Evolutionary conservation across 805 yeast genomes (phyloP).

Genomic region (Candida caryicola): DNA sequence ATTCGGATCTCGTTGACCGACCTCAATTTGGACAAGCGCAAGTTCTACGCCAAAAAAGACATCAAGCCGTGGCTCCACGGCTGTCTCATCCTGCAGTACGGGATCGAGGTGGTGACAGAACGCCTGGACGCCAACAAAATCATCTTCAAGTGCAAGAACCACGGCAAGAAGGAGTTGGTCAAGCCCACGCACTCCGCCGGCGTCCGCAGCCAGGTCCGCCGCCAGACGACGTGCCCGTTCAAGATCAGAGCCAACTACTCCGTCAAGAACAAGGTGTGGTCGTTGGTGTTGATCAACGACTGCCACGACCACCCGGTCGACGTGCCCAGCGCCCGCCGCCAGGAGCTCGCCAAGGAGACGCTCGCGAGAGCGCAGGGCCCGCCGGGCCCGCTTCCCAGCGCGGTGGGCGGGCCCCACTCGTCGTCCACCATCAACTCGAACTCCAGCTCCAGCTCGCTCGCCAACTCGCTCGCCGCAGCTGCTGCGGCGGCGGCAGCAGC

Average conservation of each 20-base stretch:
- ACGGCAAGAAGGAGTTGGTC: constrained; percentile 12
- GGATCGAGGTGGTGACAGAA: constrained; percentile 58
- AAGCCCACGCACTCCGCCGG: constrained; percentile 1
- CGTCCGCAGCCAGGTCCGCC: constrained; percentile 17
- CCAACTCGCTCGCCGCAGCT: neutral
- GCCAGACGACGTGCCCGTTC: constrained; percentile 54
- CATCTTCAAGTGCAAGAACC: constrained; percentile 57
- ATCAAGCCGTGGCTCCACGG: constrained; percentile 62
- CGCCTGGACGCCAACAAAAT: constrained; percentile 60
- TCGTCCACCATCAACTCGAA: neutral
- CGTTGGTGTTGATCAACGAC: constrained; percentile 58
- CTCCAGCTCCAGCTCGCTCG: neutral
- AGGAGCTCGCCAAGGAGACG: neutral
- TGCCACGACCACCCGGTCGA: constrained; percentile 49
- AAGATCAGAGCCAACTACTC: constrained; percentile 63
- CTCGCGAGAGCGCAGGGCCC: neutral
- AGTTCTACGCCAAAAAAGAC: constrained; percentile 38
- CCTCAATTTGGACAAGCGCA: constrained; percentile 19
- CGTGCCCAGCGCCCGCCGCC: constrained; percentile 1
- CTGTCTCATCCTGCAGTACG: constrained; percentile 43
- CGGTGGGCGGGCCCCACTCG: neutral
- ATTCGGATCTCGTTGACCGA: constrained; percentile 11
- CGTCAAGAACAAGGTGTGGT: constrained; percentile 51
- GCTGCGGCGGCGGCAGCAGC: neutral
- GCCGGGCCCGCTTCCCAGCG: neutral